These are phyloP conservation scores for Curvularia lunata DNA, from an alignment of 2,329 filamentous ascomycete genomes.

Conservation along the genomic window DNA sequence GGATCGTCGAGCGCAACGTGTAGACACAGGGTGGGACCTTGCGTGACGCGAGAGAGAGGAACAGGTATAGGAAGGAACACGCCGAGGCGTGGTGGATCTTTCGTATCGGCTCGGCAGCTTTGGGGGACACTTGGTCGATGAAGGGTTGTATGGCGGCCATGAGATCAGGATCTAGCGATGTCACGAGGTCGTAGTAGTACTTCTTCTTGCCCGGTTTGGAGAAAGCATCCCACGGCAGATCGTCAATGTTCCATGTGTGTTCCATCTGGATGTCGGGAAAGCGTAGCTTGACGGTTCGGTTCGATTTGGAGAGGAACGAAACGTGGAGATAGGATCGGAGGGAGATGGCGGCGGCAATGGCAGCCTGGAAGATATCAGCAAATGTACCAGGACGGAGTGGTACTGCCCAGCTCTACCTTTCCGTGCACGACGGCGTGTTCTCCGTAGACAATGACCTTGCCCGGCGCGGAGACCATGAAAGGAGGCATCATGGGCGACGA, in stretches of 20 bases:
- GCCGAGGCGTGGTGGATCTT: constrained; percentile 86
- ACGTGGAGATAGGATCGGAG: constrained; percentile 96
- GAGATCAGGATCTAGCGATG: constrained; percentile 81
- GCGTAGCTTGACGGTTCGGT: constrained; percentile 82
- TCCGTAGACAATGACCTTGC: constrained; percentile 97
- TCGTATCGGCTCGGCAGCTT: constrained; percentile 71
- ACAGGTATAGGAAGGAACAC: constrained; percentile 88
- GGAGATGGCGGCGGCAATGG: constrained; percentile 93
- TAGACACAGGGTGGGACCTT: constrained; percentile 84
- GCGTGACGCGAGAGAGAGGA: constrained; percentile 81
- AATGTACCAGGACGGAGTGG: neutral
- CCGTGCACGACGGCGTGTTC: constrained; percentile 98
- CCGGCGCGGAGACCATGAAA: constrained; percentile 97
- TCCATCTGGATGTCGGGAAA: constrained; percentile 90
- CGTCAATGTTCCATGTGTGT: constrained; percentile 93
- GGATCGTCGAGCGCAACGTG: constrained; percentile 90
- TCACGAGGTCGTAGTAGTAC: constrained; percentile 85
- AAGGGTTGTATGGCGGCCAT: constrained; percentile 81
- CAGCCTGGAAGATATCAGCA: constrained; percentile 63
- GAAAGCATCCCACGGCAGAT: constrained; percentile 86
- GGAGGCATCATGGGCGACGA: constrained; percentile 74
- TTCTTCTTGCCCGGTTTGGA: constrained; percentile 85
- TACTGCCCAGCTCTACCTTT: constrained; percentile 65
- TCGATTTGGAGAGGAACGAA: constrained; percentile 90
- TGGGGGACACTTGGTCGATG: constrained; percentile 71